These are phyloP conservation scores for Euphorbia lathyris DNA, from an alignment of 345 rosid genomes.

Conservation along the genomic window DNA sequence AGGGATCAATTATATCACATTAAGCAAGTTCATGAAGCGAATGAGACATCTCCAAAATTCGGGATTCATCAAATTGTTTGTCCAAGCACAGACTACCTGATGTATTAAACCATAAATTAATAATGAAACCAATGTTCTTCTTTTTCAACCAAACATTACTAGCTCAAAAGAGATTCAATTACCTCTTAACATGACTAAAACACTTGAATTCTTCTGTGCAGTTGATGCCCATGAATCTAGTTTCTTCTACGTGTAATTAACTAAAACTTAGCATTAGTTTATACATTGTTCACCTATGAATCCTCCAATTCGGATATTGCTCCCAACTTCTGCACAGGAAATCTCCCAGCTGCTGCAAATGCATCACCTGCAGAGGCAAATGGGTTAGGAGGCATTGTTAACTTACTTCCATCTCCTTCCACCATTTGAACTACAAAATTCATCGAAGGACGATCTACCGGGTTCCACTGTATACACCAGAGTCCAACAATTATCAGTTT, in stretches of 20 bases:
- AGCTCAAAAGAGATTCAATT: too few species aligned
- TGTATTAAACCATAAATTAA: too few species aligned
- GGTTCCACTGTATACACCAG: constrained; percentile 16
- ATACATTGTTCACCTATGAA: not conserved
- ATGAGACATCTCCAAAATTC: too few species aligned
- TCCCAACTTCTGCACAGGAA: not conserved
- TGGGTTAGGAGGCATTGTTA: constrained; percentile 8
- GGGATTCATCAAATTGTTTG: too few species aligned
- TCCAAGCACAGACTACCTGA: too few species aligned
- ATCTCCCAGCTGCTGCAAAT: not conserved
- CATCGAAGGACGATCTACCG: constrained; percentile 11
- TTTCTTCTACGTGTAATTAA: not conserved
- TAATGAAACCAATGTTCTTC: too few species aligned
- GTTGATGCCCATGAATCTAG: too few species aligned
- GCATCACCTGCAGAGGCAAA: constrained; percentile 5
- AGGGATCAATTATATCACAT: too few species aligned
- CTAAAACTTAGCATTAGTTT: not conserved
- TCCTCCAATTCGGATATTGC: constrained; percentile 5
- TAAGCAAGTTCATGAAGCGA: too few species aligned
- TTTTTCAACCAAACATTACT: too few species aligned
- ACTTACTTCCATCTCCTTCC: not conserved
- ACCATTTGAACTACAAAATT: constrained; percentile 3
- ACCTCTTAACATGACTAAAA: too few species aligned
- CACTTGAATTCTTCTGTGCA: too few species aligned
- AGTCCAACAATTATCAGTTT: constrained; percentile 14